These are phyloP conservation scores for Ustilago loliicola DNA, from an alignment of 1,284 basidiomycete species.

Conservation along the genomic window DNA sequence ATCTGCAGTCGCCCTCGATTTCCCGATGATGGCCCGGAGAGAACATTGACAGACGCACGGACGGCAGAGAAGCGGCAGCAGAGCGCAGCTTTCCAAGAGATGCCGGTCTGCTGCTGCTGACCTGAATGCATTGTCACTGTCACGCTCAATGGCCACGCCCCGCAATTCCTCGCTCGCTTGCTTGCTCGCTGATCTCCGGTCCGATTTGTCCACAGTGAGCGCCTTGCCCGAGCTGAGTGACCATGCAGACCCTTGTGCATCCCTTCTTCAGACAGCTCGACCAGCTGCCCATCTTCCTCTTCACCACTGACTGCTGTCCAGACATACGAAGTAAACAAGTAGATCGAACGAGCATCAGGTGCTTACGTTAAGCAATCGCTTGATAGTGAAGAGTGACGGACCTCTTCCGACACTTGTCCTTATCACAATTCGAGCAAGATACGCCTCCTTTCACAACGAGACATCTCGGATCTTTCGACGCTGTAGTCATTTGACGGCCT, in stretches of 20 bases:
- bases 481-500: neutral
- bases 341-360: no score
- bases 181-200: conserved; percentile 42
- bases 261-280: neutral
- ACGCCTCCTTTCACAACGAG: neutral
- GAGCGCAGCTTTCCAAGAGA: conserved; percentile 19
- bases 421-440: neutral
- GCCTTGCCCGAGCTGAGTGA: conserved; percentile 1
- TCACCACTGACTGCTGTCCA: neutral
- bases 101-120: conserved; percentile 1
- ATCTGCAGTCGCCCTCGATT: conserved; percentile 24
- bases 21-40: conserved; percentile 21
- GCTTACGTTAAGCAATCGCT: neutral
- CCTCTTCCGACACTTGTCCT: neutral
- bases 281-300: neutral
- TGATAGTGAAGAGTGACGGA: neutral
- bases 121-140: conserved; percentile 7
- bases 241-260: neutral
- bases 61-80: conserved; percentile 23
- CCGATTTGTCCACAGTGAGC: conserved; percentile 11
- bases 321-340: neutral
- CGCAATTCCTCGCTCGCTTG: conserved; percentile 11
- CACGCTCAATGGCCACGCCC: conserved; percentile 2
- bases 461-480: neutral
- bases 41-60: conserved; percentile 26